Conservation (phyloP, 352 stramenopile species). For the Pythium phragmiticola region DNA sequence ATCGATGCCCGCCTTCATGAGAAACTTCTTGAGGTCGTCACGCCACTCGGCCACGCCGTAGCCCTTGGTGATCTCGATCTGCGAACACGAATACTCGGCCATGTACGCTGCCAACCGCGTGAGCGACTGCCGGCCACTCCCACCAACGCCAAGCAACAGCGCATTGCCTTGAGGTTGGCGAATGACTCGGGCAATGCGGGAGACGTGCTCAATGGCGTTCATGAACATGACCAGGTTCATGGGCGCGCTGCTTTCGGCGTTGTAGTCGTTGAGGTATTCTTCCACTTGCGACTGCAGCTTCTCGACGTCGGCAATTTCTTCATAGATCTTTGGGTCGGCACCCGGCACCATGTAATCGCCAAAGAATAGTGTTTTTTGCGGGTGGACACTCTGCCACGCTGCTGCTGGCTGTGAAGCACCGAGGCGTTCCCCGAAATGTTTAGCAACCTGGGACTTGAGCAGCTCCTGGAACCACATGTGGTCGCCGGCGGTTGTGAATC, state of each 20-base stretch:
- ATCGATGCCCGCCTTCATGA: slow-evolving; percentile 92
- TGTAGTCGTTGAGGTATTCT: slow-evolving; percentile 89
- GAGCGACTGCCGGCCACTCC: slow-evolving; percentile 90
- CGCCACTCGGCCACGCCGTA: slow-evolving; percentile 93
- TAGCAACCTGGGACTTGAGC: slow-evolving; percentile 55
- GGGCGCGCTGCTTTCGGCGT: slow-evolving; percentile 79
- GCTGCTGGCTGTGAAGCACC: slow-evolving; percentile 27
- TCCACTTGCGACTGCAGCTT: slow-evolving; percentile 78
- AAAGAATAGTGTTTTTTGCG: slow-evolving; percentile 73
- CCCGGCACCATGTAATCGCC: slow-evolving; percentile 93
- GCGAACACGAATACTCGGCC: slow-evolving; percentile 90
- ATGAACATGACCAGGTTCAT: slow-evolving; percentile 91
- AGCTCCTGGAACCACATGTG: slow-evolving; percentile 89
- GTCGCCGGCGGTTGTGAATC: slow-evolving; percentile 90
- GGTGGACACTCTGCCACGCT: slow-evolving; percentile 67
- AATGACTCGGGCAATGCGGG: slow-evolving; percentile 78
- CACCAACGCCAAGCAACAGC: slow-evolving; percentile 92
- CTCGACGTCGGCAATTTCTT: slow-evolving; percentile 88
- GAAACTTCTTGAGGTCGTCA: slow-evolving; percentile 92
- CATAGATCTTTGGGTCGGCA: slow-evolving; percentile 89
- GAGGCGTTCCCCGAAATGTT: slow-evolving; percentile 51
- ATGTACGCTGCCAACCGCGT: slow-evolving; percentile 92
- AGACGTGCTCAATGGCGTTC: slow-evolving; percentile 89
- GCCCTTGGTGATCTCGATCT: slow-evolving; percentile 94
- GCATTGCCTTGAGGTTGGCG: slow-evolving; percentile 88